Conservation (phyloP, 116 monocot species). For the Iris pallida region DNA sequence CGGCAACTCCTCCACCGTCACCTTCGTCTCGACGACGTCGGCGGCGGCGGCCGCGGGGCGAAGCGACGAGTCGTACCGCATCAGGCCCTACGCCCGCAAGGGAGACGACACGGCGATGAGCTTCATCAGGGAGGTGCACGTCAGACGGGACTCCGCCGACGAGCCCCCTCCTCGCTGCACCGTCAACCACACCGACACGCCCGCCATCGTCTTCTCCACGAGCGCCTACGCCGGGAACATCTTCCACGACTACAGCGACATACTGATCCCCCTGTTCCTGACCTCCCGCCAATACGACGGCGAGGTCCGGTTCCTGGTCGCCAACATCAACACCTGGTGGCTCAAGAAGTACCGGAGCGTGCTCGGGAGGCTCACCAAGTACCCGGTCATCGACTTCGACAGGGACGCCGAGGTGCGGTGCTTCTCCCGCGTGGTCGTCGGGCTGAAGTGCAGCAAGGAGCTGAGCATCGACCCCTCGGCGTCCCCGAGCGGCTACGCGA, state of each 20-base stretch:
- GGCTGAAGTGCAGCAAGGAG: slow-evolving; percentile 41
- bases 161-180: slow-evolving; percentile 3
- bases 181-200: slow-evolving; percentile 11
- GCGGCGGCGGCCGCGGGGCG: not conserved
- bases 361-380: slow-evolving; percentile 17
- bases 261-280: slow-evolving; percentile 37
- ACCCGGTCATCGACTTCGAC: slow-evolving; percentile 27
- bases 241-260: slow-evolving; percentile 42
- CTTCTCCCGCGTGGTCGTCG: slow-evolving; percentile 26
- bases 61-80: slow-evolving; percentile 21
- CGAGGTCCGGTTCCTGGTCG: slow-evolving; percentile 40
- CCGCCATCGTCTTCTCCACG: slow-evolving; percentile 27
- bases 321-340: slow-evolving; percentile 28
- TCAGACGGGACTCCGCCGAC: slow-evolving; percentile 3
- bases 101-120: slow-evolving; percentile 13
- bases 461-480: slow-evolving; percentile 35
- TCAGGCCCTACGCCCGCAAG: slow-evolving; percentile 47
- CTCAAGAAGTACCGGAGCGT: slow-evolving; percentile 16
- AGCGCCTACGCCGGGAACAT: slow-evolving; percentile 32
- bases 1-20: slow-evolving; percentile 25
- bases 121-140: slow-evolving; percentile 13
- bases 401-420: slow-evolving; percentile 25
- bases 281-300: slow-evolving; percentile 28
- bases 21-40: slow-evolving; percentile 8
- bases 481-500: slow-evolving; percentile 26